Percentiles rank a stretch among this genome's conserved stretches.
Evolutionary conservation across 176 grass and related monocot genomes (phyloP).

Genomic region (Puccinellia tenuiflora): DNA sequence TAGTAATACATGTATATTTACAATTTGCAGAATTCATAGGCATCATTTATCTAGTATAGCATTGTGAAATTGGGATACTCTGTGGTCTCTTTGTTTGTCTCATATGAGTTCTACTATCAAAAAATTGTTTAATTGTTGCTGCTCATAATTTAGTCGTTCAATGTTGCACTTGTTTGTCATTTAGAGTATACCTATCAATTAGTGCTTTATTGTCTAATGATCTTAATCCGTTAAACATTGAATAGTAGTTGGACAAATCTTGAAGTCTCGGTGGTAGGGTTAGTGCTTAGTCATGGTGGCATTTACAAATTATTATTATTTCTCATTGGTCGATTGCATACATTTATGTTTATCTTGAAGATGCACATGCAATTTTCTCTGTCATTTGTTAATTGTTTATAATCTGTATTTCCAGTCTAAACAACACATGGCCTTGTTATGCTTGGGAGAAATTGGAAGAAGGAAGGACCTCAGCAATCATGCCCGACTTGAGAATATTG

Average conservation of each 20-base stretch:
- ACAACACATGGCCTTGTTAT: conserved; percentile 3
- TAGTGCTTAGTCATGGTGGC: too few species aligned
- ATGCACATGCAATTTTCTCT: neutral
- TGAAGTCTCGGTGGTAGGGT: neutral
- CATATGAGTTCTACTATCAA: neutral
- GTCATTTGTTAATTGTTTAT: neutral
- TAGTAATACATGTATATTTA: neutral
- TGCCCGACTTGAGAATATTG: neutral
- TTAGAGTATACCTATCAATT: neutral
- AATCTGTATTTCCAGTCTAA: neutral
- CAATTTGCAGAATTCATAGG: neutral
- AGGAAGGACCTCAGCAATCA: neutral
- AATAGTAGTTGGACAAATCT: neutral
- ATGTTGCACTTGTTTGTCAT: too few species aligned
- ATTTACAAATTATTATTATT: neutral
- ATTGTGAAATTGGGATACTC: neutral
- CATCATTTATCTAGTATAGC: neutral
- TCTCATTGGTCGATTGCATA: neutral
- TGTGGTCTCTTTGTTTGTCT: neutral
- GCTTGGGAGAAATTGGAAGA: conserved; percentile 1
- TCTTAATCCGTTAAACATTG: neutral
- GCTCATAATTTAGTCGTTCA: neutral
- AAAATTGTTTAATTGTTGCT: neutral
- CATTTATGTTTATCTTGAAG: neutral
- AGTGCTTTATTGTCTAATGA: neutral